Base-by-base conservation (phyloP, 116 monocot genomes). In the Papilionanthe hybrid region DNA sequence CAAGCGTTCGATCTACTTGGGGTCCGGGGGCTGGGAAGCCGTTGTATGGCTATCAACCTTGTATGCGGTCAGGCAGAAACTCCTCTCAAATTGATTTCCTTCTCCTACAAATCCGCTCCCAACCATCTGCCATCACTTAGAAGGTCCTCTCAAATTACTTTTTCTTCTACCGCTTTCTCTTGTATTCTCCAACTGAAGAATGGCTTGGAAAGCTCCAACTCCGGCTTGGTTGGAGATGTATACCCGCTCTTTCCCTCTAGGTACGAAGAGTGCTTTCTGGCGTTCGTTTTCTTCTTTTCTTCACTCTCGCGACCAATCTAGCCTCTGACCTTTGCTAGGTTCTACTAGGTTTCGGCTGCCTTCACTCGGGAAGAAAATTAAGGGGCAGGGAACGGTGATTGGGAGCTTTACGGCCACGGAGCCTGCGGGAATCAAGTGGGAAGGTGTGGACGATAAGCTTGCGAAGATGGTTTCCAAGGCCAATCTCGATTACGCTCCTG, bases 401-500 rank as follows among this genome's bases (percentile, higher is more conserved):
- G 37, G 37, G 71, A 41, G 71, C 30, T 71, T 71, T 41, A 3
- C 71, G 71, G 71, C 71, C 20, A 44, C 43, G 43, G 77, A 42
- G 76, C 77, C 48, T 63, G 58, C 43, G 3, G 63, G 56, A 81
- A 89, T 89, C 86, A 84, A 50, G 78, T 80, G 89, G 80, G 93
- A 93, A 17, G 91, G 91, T 7, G 87, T 91, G 17, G 89, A 89
- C 27, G 91, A 93, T 45, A 79, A 76, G 73, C 83, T 93, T 19
- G 82, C 69, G 37, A 86, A 66, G 82, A 87, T 89, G 91, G 86
- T 86, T 5, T 23, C 82, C 19, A 77, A 81, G 55, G 79, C 86
- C n/a, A 89, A 88, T 25, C 85, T 94, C 23, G 94, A 97, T 75
- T 81, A 92, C 48, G 94, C 87, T 0, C 6, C 72, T 7, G 97